phyloP scores from a whole-genome alignment of 192 early-diverging fungal genomes.

The Spizellomyces sp. region DNA sequence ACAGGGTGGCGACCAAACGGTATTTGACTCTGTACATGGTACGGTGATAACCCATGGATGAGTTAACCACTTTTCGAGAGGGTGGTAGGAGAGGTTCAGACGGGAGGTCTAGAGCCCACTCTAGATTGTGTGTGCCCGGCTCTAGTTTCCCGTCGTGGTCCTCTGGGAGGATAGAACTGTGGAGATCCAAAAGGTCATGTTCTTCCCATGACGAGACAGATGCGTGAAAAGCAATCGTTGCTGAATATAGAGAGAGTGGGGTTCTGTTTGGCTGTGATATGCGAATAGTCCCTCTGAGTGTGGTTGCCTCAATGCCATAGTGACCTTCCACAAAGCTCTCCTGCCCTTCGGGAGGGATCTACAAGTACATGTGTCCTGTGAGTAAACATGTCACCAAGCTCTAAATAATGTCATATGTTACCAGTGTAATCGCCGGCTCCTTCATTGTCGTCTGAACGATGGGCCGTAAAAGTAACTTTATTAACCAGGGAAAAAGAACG shows the following conservation, averaged over 20 bases:
- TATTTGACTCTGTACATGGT: constrained; percentile 17
- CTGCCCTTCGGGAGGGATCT: not conserved
- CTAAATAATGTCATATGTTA: not conserved
- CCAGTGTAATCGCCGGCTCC: not conserved
- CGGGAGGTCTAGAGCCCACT: constrained; percentile 19
- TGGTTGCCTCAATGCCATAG: constrained; percentile 6
- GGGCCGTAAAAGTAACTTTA: too few relatives aligned
- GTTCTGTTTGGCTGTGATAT: constrained; percentile 9
- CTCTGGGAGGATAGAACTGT: constrained; percentile 13
- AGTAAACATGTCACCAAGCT: not conserved
- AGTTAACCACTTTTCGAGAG: constrained; percentile 15
- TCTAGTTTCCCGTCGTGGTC: constrained; percentile 16
- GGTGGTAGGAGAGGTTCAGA: constrained; percentile 21
- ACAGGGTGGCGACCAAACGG: constrained; percentile 6
- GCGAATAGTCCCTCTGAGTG: constrained; percentile 1
- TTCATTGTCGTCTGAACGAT: not conserved
- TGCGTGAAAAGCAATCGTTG: constrained; percentile 5
- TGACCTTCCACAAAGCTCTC: not conserved
- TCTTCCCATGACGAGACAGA: constrained; percentile 13
- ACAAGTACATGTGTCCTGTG: not conserved
- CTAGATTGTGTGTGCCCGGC: constrained; percentile 10
- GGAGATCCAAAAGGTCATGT: not conserved
- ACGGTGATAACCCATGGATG: not conserved
- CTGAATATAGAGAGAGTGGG: not conserved
- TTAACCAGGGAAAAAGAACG: too few relatives aligned